Evolutionary conservation across 768 basidiomycete genomes (phyloP).

Genomic region (Boletus vermiculosoides): DNA sequence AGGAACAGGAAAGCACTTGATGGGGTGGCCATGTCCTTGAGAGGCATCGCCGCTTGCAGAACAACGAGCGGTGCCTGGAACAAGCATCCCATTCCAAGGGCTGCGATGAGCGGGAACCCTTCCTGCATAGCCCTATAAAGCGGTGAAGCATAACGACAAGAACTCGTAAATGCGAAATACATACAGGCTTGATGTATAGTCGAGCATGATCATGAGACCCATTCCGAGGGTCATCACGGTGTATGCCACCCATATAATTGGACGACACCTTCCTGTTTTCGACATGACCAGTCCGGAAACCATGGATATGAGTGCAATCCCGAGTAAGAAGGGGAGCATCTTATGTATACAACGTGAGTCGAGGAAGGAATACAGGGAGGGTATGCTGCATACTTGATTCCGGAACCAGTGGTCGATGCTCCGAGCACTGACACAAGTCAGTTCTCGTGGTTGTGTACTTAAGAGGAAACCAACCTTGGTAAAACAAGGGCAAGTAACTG

Average conservation of each 20-base stretch:
- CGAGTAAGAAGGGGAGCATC: conserved; percentile 54
- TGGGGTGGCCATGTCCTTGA: conserved; percentile 83
- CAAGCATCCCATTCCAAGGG: conserved; percentile 61
- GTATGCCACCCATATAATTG: conserved; percentile 61
- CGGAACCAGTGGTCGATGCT: conserved; percentile 67
- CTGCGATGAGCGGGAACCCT: conserved; percentile 64
- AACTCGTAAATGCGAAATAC: background rate
- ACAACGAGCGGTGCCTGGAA: conserved; percentile 70
- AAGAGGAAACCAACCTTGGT: conserved; percentile 42
- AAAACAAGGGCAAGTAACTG: conserved; percentile 72
- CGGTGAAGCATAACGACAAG: conserved; percentile 5
- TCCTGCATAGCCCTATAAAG: conserved; percentile 55
- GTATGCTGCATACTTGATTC: conserved; percentile 48
- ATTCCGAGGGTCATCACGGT: conserved; percentile 56
- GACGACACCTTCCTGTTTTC: conserved; percentile 56
- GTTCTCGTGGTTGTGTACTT: background rate
- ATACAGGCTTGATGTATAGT: conserved; percentile 46
- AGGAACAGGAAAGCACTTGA: conserved; percentile 71
- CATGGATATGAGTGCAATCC: conserved; percentile 48
- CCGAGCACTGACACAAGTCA: conserved; percentile 49
- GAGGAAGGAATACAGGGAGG: conserved; percentile 2
- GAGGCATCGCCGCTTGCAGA: conserved; percentile 84
- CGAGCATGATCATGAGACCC: conserved; percentile 74
- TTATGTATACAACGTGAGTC: conserved; percentile 33
- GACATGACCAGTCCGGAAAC: conserved; percentile 57